Conservation (phyloP, 176 grass and related monocot genomes). For the Bolboschoenus planiculmis region DNA sequence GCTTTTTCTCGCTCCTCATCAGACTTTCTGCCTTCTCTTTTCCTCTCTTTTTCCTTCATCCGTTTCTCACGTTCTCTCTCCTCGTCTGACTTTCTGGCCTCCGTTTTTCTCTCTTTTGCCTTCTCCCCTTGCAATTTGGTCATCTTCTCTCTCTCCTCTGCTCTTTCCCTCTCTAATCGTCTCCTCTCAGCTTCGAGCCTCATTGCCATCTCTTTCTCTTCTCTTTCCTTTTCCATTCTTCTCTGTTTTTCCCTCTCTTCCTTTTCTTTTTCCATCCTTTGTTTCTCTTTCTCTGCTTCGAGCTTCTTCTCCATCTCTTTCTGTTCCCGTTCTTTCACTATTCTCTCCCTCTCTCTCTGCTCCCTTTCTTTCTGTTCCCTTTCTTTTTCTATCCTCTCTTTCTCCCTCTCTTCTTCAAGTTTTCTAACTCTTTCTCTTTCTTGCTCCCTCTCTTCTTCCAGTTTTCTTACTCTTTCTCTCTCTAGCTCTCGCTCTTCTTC, state of each 20-base stretch:
- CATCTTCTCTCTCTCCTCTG: conserved; percentile 15
- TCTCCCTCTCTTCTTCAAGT: conserved; percentile 48
- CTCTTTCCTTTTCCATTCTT: conserved; percentile 14
- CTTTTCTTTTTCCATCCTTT: conserved; percentile 14
- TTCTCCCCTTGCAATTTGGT: conserved; percentile 10
- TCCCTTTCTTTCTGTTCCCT: conserved; percentile 12
- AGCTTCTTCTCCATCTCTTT: conserved; percentile 9
- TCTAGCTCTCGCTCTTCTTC: conserved; percentile 51
- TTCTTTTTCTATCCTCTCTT: conserved; percentile 25
- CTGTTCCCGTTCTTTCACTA: neutral
- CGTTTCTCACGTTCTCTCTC: conserved; percentile 12
- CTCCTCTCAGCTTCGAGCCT: neutral
- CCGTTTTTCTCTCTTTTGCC: conserved; percentile 17
- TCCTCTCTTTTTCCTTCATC: conserved; percentile 23
- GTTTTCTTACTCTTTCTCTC: conserved; percentile 17
- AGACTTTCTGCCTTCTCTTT: neutral
- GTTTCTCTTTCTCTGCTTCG: conserved; percentile 8
- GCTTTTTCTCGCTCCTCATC: conserved; percentile 19
- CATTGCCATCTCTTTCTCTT: conserved; percentile 17
- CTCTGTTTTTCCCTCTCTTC: conserved; percentile 10
- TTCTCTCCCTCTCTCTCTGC: conserved; percentile 5
- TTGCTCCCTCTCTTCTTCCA: conserved; percentile 23
- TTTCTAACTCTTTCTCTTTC: conserved; percentile 24
- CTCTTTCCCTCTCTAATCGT: conserved; percentile 7
- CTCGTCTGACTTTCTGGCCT: conserved; percentile 17